Evolutionary conservation across 305 asterid genomes (phyloP).

Genomic region (Ilex paraguariensis): DNA sequence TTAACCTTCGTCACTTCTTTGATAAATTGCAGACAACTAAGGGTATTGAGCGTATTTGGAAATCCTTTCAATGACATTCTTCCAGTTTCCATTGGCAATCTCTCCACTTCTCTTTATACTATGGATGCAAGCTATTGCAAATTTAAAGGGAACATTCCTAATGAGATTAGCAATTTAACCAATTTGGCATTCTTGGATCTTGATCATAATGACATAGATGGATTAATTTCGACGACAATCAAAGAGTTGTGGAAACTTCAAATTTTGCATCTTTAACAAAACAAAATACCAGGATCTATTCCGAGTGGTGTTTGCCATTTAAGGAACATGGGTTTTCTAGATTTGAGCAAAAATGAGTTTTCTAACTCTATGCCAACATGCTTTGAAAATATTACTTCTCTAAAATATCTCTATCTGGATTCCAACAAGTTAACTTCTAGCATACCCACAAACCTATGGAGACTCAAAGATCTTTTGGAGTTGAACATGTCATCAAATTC

Average conservation of each 20-base stretch:
- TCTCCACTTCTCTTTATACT: background rate
- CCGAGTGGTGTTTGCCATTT: background rate
- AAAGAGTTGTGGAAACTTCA: background rate
- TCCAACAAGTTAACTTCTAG: no score
- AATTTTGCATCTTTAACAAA: background rate
- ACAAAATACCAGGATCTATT: background rate
- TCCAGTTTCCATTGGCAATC: background rate
- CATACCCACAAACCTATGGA: no score
- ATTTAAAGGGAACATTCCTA: background rate
- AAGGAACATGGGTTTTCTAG: background rate
- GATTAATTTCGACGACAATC: background rate
- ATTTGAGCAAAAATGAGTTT: no score
- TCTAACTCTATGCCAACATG: no score
- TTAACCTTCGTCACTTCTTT: background rate
- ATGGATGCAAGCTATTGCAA: background rate
- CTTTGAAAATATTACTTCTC: no score
- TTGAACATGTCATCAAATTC: background rate
- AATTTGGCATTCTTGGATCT: no score
- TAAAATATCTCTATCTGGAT: no score
- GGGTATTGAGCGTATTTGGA: accelerated
- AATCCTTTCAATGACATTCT: background rate
- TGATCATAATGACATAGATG: no score
- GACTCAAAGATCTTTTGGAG: background rate
- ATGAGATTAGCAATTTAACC: background rate
- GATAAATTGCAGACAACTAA: background rate